phyloP scores from a whole-genome alignment of 139 green algal species.

The Raphidocelis subcapitata region DNA sequence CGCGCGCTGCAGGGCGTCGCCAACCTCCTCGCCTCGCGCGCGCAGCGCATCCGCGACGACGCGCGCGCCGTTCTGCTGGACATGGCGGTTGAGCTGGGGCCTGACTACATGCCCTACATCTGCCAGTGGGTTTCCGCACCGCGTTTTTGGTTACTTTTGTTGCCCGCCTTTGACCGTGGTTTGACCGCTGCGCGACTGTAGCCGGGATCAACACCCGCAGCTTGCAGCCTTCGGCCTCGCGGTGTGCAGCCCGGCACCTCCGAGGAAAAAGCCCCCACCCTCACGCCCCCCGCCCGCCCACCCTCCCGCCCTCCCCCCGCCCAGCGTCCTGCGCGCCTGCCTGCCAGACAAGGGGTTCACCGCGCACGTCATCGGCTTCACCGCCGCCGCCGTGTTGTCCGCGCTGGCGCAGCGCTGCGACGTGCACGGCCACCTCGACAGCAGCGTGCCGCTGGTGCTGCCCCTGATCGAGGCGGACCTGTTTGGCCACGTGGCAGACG shows the following conservation, averaged over 20 bases:
- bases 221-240: too few relatives aligned
- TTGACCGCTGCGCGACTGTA: too few relatives aligned
- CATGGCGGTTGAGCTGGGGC: conserved; percentile 73
- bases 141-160: too few relatives aligned
- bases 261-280: not conserved
- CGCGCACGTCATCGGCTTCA: conserved; percentile 89
- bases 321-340: conserved; percentile 39
- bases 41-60: conserved; percentile 77
- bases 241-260: not conserved
- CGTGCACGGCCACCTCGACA: conserved; percentile 56
- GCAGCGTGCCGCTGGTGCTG: conserved; percentile 57
- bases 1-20: conserved; percentile 63
- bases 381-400: conserved; percentile 75
- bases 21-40: conserved; percentile 62
- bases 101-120: conserved; percentile 66
- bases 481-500: conserved; percentile 70
- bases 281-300: not conserved
- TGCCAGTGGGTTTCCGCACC: conserved; percentile 12
- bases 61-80: conserved; percentile 71
- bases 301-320: not conserved
- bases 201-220: too few relatives aligned
- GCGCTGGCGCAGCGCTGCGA: conserved; percentile 28
- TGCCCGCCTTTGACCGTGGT: too few relatives aligned
- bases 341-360: conserved; percentile 67
- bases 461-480: conserved; percentile 78